Conservation (phyloP, 768 basidiomycete species). For the Boletus sp. region DNA sequence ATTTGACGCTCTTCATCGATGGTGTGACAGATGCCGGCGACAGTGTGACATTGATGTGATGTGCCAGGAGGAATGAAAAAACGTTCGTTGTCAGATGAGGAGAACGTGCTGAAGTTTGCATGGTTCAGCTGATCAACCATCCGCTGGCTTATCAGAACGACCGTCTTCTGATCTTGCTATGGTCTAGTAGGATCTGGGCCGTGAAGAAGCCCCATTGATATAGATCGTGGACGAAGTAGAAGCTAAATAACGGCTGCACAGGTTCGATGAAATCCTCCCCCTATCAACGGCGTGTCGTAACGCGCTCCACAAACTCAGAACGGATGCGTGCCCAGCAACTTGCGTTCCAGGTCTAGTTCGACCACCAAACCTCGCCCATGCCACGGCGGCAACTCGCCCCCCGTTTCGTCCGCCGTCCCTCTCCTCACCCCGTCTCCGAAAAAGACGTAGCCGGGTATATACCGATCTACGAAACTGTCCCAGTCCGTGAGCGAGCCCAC, state of each 20-base stretch:
- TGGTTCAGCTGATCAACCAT: constrained; percentile 3
- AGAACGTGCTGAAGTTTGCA: neutral
- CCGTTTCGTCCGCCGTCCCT: constrained; percentile 29
- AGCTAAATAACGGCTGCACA: neutral
- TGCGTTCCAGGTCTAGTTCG: constrained; percentile 53
- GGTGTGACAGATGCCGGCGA: constrained; percentile 23
- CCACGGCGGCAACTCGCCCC: constrained; percentile 37
- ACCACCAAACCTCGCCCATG: constrained; percentile 50
- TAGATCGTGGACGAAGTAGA: neutral
- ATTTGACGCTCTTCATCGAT: neutral
- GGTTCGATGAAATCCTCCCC: neutral
- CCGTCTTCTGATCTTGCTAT: neutral
- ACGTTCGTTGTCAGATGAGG: neutral
- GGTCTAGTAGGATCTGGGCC: neutral
- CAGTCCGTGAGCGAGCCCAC: neutral
- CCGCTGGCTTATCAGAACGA: neutral
- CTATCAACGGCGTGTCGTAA: neutral
- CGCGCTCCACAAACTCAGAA: constrained; percentile 36
- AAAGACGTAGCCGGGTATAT: constrained; percentile 92
- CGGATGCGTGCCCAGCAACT: constrained; percentile 38
- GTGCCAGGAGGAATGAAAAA: neutral
- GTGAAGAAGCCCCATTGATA: neutral
- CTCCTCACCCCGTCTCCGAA: constrained; percentile 60
- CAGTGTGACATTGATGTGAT: constrained; percentile 1
- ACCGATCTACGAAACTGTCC: constrained; percentile 82